A percentile compares a stretch with the other conserved stretches of the same genome.
phyloP scores from a whole-genome alignment of 352 stramenopile genomes.

The Globisporangium camurandrum region DNA sequence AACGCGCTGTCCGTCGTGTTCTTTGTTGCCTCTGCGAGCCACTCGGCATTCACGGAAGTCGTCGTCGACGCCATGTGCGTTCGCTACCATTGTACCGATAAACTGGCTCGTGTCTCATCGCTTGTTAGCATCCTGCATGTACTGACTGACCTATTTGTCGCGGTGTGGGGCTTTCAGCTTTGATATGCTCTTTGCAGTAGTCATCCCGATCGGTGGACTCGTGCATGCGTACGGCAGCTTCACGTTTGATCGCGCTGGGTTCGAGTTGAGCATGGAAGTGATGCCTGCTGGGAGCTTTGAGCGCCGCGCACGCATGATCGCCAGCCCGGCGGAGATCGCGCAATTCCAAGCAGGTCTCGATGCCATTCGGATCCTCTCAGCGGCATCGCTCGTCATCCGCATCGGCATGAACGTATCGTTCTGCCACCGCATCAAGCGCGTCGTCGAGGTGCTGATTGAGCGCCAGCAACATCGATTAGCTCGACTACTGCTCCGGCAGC shows the following conservation, averaged over 20 bases:
- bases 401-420: conserved; percentile 31
- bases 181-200: conserved; percentile 21
- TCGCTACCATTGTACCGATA: too few relatives aligned
- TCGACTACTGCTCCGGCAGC: background rate
- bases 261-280: conserved; percentile 17
- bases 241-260: conserved; percentile 20
- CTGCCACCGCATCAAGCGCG: conserved; percentile 22
- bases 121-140: background rate
- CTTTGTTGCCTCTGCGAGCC: conserved; percentile 1
- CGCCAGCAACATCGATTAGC: background rate
- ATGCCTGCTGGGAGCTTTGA: conserved; percentile 25
- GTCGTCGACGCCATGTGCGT: conserved; percentile 19
- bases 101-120: background rate
- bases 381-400: conserved; percentile 16
- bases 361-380: conserved; percentile 20
- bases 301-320: conserved; percentile 17
- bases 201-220: conserved; percentile 21
- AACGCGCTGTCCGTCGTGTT: conserved; percentile 15
- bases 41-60: conserved; percentile 19
- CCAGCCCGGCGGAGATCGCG: conserved; percentile 20
- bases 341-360: conserved; percentile 23
- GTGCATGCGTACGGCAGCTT: conserved; percentile 18
- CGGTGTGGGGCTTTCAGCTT: conserved; percentile 8
- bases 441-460: conserved; percentile 20
- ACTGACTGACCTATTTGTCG: background rate